phyloP scores from a whole-genome alignment of 306 rosid genomes.

The Prunus persica region Prunus_persica_NCBIv2 NC_034013.1:16608001-16608500 shows the following conservation, averaged over 20 bases:
- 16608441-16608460: constrained; percentile 10
- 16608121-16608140: constrained; percentile 69
- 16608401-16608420: constrained; percentile 23
- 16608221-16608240: constrained; percentile 31
- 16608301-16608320: constrained; percentile 23
- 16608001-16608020: constrained; percentile 83
- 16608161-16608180: constrained; percentile 88
- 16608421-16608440: constrained; percentile 20
- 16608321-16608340: constrained; percentile 28
- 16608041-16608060: constrained; percentile 65
- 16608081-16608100: constrained; percentile 79
- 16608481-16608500: background rate
- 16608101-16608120: constrained; percentile 69
- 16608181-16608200: constrained; percentile 45
- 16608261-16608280: constrained; percentile 11
- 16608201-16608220: constrained; percentile 1
- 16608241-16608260: constrained; percentile 11
- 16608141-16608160: constrained; percentile 83
- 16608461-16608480: constrained; percentile 23
- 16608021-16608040: constrained; percentile 72
- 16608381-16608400: constrained; percentile 2
- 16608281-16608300: constrained; percentile 13
- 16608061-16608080: constrained; percentile 69
- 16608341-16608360: constrained; percentile 28
- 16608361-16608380: constrained; percentile 32